Conservation (phyloP, 23 red algal genomes). For the Cyanidium caldarium region DNA sequence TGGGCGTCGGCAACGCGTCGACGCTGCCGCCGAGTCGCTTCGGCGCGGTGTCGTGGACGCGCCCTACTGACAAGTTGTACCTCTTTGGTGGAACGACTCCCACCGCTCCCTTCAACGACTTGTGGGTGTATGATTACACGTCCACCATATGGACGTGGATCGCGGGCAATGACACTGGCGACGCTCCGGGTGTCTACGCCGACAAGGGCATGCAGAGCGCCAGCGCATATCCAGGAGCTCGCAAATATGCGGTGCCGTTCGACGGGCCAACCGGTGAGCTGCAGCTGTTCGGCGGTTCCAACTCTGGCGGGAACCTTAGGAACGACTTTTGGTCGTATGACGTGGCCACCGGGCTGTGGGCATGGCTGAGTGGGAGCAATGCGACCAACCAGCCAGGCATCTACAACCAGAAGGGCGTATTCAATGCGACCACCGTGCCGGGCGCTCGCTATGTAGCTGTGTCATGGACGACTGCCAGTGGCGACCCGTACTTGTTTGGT, state of each 20-base stretch:
- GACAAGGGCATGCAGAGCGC: not conserved
- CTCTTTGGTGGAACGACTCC: not conserved
- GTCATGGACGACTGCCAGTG: not conserved
- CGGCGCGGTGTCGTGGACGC: not conserved
- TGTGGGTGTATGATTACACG: not conserved
- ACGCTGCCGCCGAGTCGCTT: not conserved
- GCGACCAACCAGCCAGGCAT: not conserved
- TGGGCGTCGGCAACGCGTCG: not conserved
- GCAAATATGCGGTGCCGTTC: not conserved
- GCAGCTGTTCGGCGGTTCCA: constrained; percentile 1
- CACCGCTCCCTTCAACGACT: not conserved
- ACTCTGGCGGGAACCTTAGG: not conserved
- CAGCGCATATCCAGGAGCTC: not conserved
- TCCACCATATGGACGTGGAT: not conserved
- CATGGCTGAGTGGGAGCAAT: not conserved
- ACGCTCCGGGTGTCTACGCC: not conserved
- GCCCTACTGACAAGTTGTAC: not conserved
- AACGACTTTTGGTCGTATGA: not conserved
- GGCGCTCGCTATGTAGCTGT: not conserved
- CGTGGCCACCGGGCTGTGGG: not conserved
- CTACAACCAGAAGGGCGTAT: not conserved
- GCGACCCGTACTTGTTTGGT: not conserved
- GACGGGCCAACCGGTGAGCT: not conserved
- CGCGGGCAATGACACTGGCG: not conserved
- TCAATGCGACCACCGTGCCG: not conserved